Conservation (phyloP, 2,329 filamentous ascomycete species). For the Stachybotrys echinatus region DNA sequence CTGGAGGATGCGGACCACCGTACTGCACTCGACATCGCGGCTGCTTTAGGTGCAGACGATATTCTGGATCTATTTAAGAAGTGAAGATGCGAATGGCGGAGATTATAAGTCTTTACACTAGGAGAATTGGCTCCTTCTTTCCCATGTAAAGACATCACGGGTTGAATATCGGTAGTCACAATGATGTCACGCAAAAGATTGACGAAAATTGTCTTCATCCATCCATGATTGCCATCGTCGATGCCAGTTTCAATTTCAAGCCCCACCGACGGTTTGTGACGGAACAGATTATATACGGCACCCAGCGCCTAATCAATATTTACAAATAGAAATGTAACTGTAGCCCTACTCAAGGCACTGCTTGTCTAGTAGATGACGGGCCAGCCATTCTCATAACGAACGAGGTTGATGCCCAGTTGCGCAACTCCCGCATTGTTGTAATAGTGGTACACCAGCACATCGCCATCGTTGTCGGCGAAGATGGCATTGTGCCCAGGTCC, state of each 20-base stretch:
- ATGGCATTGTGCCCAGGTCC: constrained; percentile 24
- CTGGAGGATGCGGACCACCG: background rate
- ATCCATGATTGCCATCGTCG: background rate
- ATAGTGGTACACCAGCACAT: constrained; percentile 25
- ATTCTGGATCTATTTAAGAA: background rate
- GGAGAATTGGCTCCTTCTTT: background rate
- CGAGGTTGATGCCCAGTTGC: constrained; percentile 22
- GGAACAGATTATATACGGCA: background rate
- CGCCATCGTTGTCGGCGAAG: constrained; percentile 22
- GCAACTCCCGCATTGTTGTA: constrained; percentile 17
- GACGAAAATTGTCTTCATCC: background rate
- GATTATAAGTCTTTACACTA: background rate
- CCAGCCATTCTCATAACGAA: constrained; percentile 21
- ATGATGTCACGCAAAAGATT: background rate
- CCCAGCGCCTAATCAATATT: background rate
- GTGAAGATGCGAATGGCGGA: too few species aligned
- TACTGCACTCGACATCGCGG: background rate
- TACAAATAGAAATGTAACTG: background rate
- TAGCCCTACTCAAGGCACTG: background rate
- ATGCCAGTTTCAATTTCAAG: background rate
- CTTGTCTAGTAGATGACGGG: constrained; percentile 20
- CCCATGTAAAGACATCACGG: background rate
- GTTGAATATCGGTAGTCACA: too few species aligned
- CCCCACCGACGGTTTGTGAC: background rate
- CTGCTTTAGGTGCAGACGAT: background rate